Evolutionary conservation across 305 asterid species (phyloP), one percentile per base, ranked within the genome.

Genomic region (Fraxinus baroniana): DNA sequence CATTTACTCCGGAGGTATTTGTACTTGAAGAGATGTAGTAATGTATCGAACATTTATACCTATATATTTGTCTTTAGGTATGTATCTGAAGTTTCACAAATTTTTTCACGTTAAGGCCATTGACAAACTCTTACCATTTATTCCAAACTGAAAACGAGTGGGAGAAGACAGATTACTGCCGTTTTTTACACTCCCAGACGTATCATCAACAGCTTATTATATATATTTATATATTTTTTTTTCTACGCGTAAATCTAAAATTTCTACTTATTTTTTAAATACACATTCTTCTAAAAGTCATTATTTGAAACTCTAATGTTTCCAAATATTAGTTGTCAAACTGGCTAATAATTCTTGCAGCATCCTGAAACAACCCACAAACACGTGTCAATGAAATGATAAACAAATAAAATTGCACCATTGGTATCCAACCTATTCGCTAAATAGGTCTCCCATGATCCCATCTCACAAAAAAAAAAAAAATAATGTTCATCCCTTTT

Each of bases 161-260:
- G 73, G 35, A 64, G 73, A 64, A 5, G 66, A 36, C 10, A 37
- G 55, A 26, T 81, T 75, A 64, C 33, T 55, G 32, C 75, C 66
- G 52, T 28, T 74, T 74, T 49, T 39, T 10, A 79, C 80, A 75
- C 68, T 24, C 66, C 41, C 76, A 62, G 76, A 39, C 76, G 68
- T 81, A 60, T 79, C 64, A 36, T 55, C 75, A 80, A 13, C 55
- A 20, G 9, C 39, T 22, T 22, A 55, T 57, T 35, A 12, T 37
- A 28, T 28, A 28, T 28, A 28, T 28, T 28, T 28, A 28, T 28
- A 28, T 28, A 28, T 28, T 28, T 28, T 28, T 28, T 28, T 28
- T 28, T 12, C 49, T 41, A 41, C 15, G 12, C 2, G 49, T 41
- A 41, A 41, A 41, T 12, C 0, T 2, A 2, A 41, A 9, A 2